Conservation (phyloP, 225 moss, liverwort and hornwort species). For the Asterella californica region DNA sequence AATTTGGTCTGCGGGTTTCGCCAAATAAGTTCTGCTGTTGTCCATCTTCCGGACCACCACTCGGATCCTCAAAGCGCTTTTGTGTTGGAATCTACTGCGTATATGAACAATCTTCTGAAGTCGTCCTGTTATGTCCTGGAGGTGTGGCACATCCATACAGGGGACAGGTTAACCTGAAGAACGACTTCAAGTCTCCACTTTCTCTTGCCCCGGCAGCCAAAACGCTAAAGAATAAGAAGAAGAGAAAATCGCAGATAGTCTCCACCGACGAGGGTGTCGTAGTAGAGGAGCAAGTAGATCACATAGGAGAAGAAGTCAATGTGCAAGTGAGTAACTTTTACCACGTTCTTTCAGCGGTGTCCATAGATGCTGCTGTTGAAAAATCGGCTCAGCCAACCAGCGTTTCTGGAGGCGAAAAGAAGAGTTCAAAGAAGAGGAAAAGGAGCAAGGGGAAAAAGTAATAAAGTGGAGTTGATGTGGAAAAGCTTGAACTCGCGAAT, state of each 20-base stretch:
- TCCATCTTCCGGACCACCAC: constrained; percentile 25
- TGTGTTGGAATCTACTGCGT: neutral
- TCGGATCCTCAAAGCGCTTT: constrained; percentile 1
- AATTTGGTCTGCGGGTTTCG: neutral
- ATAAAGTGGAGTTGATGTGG: neutral
- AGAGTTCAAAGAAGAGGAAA: neutral
- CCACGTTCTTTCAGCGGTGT: neutral
- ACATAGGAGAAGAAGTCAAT: neutral
- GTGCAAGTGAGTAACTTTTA: neutral
- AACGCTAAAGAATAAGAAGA: neutral
- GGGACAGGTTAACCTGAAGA: neutral
- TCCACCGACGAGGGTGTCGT: neutral
- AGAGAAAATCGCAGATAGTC: neutral
- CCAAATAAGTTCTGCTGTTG: neutral
- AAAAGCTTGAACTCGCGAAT: no score
- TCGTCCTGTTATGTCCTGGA: constrained; percentile 26
- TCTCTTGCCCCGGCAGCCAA: neutral
- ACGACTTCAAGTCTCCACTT: neutral
- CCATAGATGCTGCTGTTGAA: neutral
- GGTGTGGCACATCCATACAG: neutral
- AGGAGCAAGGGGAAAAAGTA: constrained; percentile 1
- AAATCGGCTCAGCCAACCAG: neutral
- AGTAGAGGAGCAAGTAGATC: neutral
- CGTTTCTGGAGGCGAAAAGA: neutral
- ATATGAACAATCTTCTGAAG: constrained; percentile 18